Evolutionary conservation across 257 asterid genomes (phyloP).

Genomic region (Craterostigma plantagineum): DNA sequence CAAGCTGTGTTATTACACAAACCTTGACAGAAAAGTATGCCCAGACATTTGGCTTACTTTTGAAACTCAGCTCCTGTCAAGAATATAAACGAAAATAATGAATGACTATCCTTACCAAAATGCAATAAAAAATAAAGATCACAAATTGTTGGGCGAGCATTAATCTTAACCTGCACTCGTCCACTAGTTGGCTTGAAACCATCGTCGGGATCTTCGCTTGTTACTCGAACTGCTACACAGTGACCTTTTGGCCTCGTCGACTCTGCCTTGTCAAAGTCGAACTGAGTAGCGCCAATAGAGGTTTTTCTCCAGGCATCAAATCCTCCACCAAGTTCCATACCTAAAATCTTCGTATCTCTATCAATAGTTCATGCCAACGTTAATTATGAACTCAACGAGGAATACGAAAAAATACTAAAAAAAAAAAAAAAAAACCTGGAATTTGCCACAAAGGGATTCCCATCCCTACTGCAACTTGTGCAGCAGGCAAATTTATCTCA

Average conservation of each 20-base stretch:
- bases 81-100: constrained; percentile 12
- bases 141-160: constrained; percentile 1
- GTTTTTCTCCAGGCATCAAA: constrained; percentile 94
- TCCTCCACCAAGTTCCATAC: constrained; percentile 88
- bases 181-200: constrained; percentile 99
- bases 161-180: constrained; percentile 69
- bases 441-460: constrained; percentile 98
- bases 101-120: constrained; percentile 9
- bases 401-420: too few species aligned
- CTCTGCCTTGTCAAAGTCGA: constrained; percentile 86
- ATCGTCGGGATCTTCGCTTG: constrained; percentile 99
- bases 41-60: constrained; percentile 99
- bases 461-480: constrained; percentile 97
- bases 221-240: constrained; percentile 95
- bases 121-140: constrained; percentile 6
- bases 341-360: constrained; percentile 92
- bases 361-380: neutral
- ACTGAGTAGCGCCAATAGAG: constrained; percentile 57
- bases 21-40: constrained; percentile 99
- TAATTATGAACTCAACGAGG: neutral
- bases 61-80: constrained; percentile 87
- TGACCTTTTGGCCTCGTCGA: constrained; percentile 92
- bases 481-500: constrained; percentile 94
- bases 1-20: constrained; percentile 4
- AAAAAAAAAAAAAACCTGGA: constrained; percentile 45